Conservation (phyloP, 116 monocot species). For the Cymodocea nodosa region DNA sequence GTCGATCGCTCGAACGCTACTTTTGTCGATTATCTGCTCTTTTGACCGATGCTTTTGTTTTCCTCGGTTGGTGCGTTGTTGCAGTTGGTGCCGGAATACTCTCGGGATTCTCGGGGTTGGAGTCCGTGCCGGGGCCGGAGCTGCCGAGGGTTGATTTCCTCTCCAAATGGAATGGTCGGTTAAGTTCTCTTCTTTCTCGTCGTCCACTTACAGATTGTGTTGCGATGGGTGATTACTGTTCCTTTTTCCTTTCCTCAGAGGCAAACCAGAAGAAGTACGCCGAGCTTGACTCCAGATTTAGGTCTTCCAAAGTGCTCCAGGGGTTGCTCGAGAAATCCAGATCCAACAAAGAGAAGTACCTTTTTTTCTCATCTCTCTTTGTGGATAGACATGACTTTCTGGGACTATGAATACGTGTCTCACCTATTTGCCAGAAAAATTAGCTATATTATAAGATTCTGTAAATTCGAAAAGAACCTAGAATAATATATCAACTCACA, state of each 20-base stretch:
- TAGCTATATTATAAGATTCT: too few species aligned
- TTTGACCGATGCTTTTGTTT: background rate
- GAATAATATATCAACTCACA: too few species aligned
- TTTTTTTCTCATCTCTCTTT: background rate
- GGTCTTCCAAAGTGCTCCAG: conserved; percentile 62
- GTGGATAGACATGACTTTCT: background rate
- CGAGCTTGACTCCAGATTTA: conserved; percentile 81
- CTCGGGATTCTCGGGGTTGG: conserved; percentile 75
- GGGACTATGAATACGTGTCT: background rate
- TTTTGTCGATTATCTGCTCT: background rate
- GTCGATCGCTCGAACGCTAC: background rate
- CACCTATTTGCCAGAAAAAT: too few species aligned
- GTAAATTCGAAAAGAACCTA: too few species aligned
- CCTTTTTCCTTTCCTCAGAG: conserved; percentile 21
- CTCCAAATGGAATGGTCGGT: conserved; percentile 60
- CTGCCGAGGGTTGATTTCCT: conserved; percentile 84
- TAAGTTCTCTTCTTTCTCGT: background rate
- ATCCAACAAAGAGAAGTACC: conserved; percentile 63
- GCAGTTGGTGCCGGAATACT: conserved; percentile 78
- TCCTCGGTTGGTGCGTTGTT: background rate
- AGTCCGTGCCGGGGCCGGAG: conserved; percentile 76
- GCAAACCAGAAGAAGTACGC: conserved; percentile 81
- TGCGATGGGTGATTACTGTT: background rate
- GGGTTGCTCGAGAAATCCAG: conserved; percentile 85
- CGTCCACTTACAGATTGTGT: background rate